Base-by-base conservation (phyloP, 2,329 filamentous ascomycete genomes). In the Colletotrichum sp. region DNA sequence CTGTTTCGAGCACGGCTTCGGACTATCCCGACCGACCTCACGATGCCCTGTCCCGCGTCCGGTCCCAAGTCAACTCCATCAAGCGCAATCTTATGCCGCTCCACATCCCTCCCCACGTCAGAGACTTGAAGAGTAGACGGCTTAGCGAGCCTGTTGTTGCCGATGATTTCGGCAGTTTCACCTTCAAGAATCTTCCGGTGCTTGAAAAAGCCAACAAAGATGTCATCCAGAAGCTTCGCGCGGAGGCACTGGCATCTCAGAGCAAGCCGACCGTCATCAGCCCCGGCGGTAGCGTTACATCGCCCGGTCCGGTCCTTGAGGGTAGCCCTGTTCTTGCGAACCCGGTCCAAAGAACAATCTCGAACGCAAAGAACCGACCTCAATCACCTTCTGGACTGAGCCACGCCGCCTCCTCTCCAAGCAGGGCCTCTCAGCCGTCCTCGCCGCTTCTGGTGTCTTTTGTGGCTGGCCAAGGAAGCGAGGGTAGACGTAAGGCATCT, bases 141-240 rank as follows among this genome's bases (percentile, higher is more conserved):
- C 89, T 99, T 52, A 99, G 96, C 83, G 97, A 99, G 84, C 97
- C 97, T 2, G 93, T 96, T 18, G 91, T 92, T 36, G 90, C 93
- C 1, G 97, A 99, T 83, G 98, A 99, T 83, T 99, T 99, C 87
- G 97, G 97, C 36, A 96, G 92, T 77, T 99, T 99, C 84, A 92
- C 95, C 52, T 99, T 98, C 89, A 99, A 99, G 87, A 99, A 99
- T 80, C 87, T 99, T 65, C 96, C 96, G 0, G 96, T 99, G 24
- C 89, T 99, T 21, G 97, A 99, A 81, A 99, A 98, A 84, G 97
- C 97, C 71, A 99, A 99, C 85, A 99, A 99, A 83, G 97, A 99
- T 81, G 96, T 99, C 34, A 98, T 99, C 36, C 96, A 99, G 81
- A 99, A 99, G 83, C 89, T 99, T 73, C 93, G 96, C 13, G 95